These are phyloP conservation scores for Talaromyces sp. DNA, from an alignment of 2,329 filamentous ascomycete species.

Conservation along the genomic window DNA sequence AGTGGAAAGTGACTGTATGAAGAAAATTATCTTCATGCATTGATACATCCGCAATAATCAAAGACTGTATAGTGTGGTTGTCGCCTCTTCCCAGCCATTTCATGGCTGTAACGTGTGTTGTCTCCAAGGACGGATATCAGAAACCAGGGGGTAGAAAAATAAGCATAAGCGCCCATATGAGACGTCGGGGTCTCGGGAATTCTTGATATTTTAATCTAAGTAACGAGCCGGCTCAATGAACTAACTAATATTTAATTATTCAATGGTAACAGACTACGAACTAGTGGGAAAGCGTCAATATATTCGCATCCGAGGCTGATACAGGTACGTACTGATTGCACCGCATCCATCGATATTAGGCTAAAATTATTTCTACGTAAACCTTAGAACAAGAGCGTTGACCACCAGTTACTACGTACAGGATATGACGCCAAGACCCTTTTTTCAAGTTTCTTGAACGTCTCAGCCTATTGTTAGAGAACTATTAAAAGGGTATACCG, in stretches of 20 bases:
- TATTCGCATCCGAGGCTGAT: conserved; percentile 1
- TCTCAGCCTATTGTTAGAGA: not conserved
- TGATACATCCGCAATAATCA: not conserved
- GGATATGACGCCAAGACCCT: not conserved
- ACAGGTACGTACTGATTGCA: not conserved
- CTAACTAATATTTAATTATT: not conserved
- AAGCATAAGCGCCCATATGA: not conserved
- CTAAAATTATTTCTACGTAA: not conserved
- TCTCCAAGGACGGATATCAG: conserved; percentile 3
- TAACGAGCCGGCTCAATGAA: not conserved
- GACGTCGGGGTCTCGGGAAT: not conserved
- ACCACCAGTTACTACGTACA: not conserved
- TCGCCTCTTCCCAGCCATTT: not conserved
- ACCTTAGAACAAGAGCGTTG: not conserved
- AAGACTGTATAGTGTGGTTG: not conserved
- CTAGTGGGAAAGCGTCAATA: not conserved
- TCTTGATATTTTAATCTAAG: not conserved
- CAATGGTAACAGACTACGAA: not conserved
- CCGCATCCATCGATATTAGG: not conserved
- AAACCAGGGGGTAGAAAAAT: conserved; percentile 6
- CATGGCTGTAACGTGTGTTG: conserved; percentile 7
- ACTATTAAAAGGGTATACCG: not conserved
- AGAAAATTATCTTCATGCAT: not conserved
- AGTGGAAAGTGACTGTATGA: not conserved
- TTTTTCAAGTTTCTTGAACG: not conserved